phyloP scores from a whole-genome alignment of 768 basidiomycete species.

The Mycena filopes region DNA sequence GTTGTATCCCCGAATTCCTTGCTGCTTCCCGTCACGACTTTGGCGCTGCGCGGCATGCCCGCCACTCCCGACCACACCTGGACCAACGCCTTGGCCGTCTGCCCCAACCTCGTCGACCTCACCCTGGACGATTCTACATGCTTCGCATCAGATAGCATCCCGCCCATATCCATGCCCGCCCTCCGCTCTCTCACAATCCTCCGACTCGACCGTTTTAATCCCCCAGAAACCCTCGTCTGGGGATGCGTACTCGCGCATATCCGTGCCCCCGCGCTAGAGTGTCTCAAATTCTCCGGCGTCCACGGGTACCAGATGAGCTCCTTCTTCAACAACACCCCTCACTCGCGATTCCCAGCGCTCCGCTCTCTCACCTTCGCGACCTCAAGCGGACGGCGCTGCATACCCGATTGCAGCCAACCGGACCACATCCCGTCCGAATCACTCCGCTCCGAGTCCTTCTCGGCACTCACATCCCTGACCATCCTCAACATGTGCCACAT shows the following conservation, averaged over 20 bases:
- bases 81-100: background rate
- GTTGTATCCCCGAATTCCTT: background rate
- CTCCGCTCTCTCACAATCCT: constrained; percentile 10
- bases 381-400: background rate
- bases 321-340: constrained; percentile 5
- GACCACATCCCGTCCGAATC: background rate
- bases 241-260: background rate
- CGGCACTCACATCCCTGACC: background rate
- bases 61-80: background rate
- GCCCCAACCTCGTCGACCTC: constrained; percentile 9
- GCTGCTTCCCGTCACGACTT: background rate
- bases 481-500: constrained; percentile 10
- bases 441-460: background rate
- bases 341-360: constrained; percentile 2
- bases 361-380: constrained; percentile 14
- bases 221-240: background rate
- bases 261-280: constrained; percentile 10
- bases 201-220: background rate
- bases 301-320: background rate
- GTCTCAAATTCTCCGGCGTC: constrained; percentile 5
- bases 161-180: background rate
- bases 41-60: constrained; percentile 5
- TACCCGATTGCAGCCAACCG: background rate
- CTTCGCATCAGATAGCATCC: background rate
- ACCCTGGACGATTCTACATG: constrained; percentile 17